Percentiles rank a stretch among this genome's conserved stretches.
These are phyloP conservation scores for Entomortierella parvispora DNA, from an alignment of 192 early-diverging fungal genomes.

Conservation along the genomic window DNA sequence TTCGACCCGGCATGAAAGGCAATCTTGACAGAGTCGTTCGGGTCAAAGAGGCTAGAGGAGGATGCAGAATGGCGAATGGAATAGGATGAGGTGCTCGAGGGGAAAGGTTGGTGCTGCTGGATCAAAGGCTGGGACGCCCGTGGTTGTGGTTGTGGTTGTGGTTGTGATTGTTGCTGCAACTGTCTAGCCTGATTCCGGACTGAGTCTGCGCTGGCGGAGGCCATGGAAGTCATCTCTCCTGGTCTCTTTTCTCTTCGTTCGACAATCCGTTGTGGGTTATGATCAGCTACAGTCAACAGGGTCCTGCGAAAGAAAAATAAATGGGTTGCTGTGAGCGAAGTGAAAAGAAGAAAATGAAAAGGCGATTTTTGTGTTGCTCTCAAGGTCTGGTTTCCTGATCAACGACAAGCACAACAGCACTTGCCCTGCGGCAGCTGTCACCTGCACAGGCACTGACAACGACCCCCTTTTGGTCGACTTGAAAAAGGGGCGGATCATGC, in stretches of 20 bases:
- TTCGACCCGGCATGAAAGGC: conserved; percentile 6
- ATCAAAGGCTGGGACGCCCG: background rate
- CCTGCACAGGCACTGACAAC: background rate
- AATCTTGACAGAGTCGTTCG: conserved; percentile 32
- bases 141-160: background rate
- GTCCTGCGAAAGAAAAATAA: background rate
- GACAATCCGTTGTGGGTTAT: too few species aligned
- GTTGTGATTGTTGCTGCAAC: conserved; percentile 6
- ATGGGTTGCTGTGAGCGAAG: background rate
- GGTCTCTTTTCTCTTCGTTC: background rate
- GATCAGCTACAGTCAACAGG: too few species aligned
- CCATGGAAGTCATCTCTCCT: background rate
- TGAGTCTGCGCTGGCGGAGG: background rate
- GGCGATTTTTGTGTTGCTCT: background rate
- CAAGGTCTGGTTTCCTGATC: too few species aligned
- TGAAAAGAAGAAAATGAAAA: background rate
- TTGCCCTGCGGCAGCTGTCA: background rate
- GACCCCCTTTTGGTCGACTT: too few species aligned
- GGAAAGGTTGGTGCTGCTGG: conserved; percentile 49
- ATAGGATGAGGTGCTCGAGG: conserved; percentile 42
- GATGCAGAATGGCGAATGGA: conserved; percentile 40
- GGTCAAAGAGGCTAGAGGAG: conserved; percentile 30
- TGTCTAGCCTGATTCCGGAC: background rate
- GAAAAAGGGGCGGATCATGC: too few species aligned
- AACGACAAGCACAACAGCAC: background rate